phyloP scores from a whole-genome alignment of 257 asterid genomes.

The Penstemon eatonii region DNA sequence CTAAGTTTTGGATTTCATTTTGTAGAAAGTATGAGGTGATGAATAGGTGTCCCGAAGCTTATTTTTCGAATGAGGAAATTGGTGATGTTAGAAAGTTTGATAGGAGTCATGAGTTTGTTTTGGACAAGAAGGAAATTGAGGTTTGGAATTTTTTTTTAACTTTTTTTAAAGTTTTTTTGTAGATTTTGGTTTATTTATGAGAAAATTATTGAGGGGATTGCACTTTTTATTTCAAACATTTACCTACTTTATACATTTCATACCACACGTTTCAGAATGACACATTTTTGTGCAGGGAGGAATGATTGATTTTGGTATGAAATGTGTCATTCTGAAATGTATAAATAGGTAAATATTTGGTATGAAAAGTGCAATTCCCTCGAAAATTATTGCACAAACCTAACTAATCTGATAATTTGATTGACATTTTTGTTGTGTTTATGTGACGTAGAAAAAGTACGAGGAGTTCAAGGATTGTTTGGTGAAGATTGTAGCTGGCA shows the following conservation, averaged over 20 bases:
- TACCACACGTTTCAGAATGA: too few species aligned
- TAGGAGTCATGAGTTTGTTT: not conserved
- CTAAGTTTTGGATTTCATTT: conserved; percentile 56
- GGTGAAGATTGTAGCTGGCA: conserved; percentile 2
- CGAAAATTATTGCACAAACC: too few species aligned
- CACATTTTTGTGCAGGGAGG: too few species aligned
- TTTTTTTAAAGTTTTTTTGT: not conserved
- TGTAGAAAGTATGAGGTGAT: conserved; percentile 48
- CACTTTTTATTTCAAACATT: too few species aligned
- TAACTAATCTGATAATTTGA: not conserved
- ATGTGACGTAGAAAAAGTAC: conserved; percentile 22
- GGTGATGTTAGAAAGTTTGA: not conserved
- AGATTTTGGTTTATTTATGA: not conserved
- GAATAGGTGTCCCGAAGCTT: conserved; percentile 56
- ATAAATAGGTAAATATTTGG: too few species aligned
- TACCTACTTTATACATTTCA: too few species aligned
- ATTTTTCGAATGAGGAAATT: conserved; percentile 21
- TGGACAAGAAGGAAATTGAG: conserved; percentile 32
- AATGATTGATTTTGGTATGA: too few species aligned
- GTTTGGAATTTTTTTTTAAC: conserved; percentile 9
- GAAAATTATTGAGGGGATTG: not conserved
- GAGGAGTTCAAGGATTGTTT: conserved; percentile 20
- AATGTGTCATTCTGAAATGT: too few species aligned
- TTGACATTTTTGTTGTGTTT: not conserved
- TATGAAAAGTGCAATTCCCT: too few species aligned